These are phyloP conservation scores for Graphiopsis chlorocephala DNA, from an alignment of 2,329 filamentous ascomycete genomes.

Conservation along the genomic window DNA sequence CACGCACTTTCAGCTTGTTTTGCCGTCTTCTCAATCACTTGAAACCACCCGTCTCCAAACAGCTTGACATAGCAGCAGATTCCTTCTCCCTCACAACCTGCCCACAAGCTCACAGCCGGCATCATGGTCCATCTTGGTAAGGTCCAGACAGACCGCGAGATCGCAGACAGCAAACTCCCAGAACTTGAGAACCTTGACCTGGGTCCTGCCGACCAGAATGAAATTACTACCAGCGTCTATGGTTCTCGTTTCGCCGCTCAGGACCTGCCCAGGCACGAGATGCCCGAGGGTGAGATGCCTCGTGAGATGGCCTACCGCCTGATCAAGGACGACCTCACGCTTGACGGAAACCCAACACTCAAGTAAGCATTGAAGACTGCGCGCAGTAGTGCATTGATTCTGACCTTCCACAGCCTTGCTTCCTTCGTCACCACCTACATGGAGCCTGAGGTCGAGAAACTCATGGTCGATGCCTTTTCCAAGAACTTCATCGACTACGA, in stretches of 20 bases:
- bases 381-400: background rate
- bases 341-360: conserved; percentile 88
- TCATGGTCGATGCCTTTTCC: conserved; percentile 87
- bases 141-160: conserved; percentile 33
- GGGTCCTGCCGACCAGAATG: conserved; percentile 46
- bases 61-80: background rate
- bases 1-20: background rate
- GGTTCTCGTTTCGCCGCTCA: conserved; percentile 78
- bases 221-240: conserved; percentile 78
- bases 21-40: background rate
- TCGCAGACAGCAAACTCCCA: conserved; percentile 39
- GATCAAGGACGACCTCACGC: conserved; percentile 90
- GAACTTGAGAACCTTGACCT: conserved; percentile 49
- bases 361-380: conserved; percentile 52
- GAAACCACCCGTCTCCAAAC: background rate
- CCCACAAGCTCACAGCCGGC: background rate
- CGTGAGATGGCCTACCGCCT: conserved; percentile 89
- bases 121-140: conserved; percentile 37
- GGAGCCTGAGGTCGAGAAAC: conserved; percentile 94
- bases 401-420: conserved; percentile 56
- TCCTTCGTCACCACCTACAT: conserved; percentile 97
- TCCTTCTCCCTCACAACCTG: background rate
- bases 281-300: conserved; percentile 89
- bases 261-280: conserved; percentile 78
- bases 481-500: conserved; percentile 76